phyloP scores from a whole-genome alignment of 305 asterid species.

The Fraxinus baroniana region DNA sequence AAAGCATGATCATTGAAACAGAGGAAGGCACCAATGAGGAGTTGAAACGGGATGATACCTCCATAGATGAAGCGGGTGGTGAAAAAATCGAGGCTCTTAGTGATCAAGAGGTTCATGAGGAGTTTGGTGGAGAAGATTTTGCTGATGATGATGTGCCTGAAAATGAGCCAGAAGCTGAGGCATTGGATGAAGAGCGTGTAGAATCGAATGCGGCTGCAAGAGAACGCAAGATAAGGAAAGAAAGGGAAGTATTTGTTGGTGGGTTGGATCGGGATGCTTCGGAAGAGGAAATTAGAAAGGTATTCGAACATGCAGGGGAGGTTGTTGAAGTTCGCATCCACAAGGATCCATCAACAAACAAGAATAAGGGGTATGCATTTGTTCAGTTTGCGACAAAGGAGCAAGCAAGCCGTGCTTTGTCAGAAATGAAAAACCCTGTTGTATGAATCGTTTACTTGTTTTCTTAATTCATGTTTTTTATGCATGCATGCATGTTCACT shows the following conservation, averaged over 20 bases:
- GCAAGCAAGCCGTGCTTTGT: slow-evolving; percentile 53
- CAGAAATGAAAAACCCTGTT: slow-evolving; percentile 72
- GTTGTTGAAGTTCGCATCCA: slow-evolving; percentile 57
- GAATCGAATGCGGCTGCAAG: slow-evolving; percentile 53
- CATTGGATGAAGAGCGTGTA: slow-evolving; percentile 45
- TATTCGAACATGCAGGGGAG: slow-evolving; percentile 59
- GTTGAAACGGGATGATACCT: slow-evolving; percentile 38
- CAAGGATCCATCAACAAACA: slow-evolving; percentile 52
- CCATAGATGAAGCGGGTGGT: slow-evolving; percentile 44
- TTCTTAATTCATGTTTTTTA: not conserved
- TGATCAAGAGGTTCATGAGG: slow-evolving; percentile 48
- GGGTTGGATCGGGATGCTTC: slow-evolving; percentile 62
- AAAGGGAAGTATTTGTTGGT: slow-evolving; percentile 66
- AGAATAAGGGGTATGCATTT: slow-evolving; percentile 69
- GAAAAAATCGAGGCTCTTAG: slow-evolving; percentile 46
- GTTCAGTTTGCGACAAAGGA: slow-evolving; percentile 65
- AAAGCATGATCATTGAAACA: slow-evolving; percentile 25
- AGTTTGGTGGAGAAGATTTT: slow-evolving; percentile 38
- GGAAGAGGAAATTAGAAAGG: slow-evolving; percentile 60
- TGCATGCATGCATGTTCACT: not conserved
- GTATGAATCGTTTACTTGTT: slow-evolving; percentile 34
- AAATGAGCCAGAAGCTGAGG: slow-evolving; percentile 43
- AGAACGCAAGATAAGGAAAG: slow-evolving; percentile 58
- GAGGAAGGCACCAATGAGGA: slow-evolving; percentile 35
- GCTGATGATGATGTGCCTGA: slow-evolving; percentile 37